Conservation (phyloP, 768 basidiomycete species). For the Leucocoprinus leucothites region DNA sequence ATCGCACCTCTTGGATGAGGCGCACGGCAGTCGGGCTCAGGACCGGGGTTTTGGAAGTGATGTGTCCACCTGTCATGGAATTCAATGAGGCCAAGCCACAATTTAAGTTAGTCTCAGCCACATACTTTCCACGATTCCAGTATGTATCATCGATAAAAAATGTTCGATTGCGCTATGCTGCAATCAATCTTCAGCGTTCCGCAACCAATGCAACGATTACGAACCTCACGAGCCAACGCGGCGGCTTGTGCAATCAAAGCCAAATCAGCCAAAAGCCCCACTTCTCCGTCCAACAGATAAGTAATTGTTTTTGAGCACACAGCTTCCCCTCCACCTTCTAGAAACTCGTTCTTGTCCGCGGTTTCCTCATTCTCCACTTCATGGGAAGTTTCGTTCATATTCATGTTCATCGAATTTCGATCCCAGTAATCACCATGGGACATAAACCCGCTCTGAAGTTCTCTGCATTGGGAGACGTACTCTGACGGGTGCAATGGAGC, state of each 20-base stretch:
- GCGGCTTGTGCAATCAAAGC: slow-evolving; percentile 67
- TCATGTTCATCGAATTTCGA: slow-evolving; percentile 25
- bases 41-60: slow-evolving; percentile 60
- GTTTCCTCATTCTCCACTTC: slow-evolving; percentile 21
- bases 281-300: slow-evolving; percentile 65
- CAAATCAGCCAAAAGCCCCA: slow-evolving; percentile 64
- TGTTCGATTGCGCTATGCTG: slow-evolving; percentile 52
- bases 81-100: neutral
- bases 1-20: slow-evolving; percentile 62
- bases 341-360: neutral
- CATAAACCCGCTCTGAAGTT: slow-evolving; percentile 44
- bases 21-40: slow-evolving; percentile 58
- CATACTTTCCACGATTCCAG: slow-evolving; percentile 73
- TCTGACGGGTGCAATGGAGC: slow-evolving; percentile 52
- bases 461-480: slow-evolving; percentile 56
- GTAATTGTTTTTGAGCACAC: slow-evolving; percentile 65
- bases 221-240: slow-evolving; percentile 62
- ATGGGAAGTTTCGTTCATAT: slow-evolving; percentile 35
- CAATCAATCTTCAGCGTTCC: neutral
- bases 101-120: slow-evolving; percentile 3
- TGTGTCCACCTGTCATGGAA: slow-evolving; percentile 54
- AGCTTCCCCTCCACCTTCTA: slow-evolving; percentile 17
- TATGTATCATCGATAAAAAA: slow-evolving; percentile 69
- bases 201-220: slow-evolving; percentile 13
- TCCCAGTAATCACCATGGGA: slow-evolving; percentile 54